A percentile compares a stretch with the other conserved stretches of the same genome.
Conservation (phyloP, 1,139 yeast species). For the Trichomonascaceae sp. region DNA sequence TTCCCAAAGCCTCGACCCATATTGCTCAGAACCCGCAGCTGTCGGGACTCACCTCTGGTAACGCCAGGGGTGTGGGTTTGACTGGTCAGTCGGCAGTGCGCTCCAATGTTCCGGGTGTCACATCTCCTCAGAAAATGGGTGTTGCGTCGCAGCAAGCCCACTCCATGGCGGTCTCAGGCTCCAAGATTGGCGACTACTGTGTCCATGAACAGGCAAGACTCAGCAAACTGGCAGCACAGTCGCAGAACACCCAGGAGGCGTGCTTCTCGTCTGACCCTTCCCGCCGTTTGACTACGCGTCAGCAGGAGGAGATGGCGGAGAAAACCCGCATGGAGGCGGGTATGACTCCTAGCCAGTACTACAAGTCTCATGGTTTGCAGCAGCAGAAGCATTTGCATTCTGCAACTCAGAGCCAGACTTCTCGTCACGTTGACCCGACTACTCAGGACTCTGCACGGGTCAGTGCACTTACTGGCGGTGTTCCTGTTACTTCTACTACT, state of each 20-base stretch:
- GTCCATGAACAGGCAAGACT: neutral
- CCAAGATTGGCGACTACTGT: no score
- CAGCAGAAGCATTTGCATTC: no score
- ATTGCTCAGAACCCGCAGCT: neutral
- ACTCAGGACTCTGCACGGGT: neutral
- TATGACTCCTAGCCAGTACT: no score
- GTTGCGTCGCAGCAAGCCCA: no score
- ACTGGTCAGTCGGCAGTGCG: neutral
- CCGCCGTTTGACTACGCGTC: neutral
- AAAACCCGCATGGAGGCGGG: neutral
- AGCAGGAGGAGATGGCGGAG: neutral
- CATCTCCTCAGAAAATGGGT: no score
- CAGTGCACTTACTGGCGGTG: neutral
- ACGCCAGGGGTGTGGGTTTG: neutral
- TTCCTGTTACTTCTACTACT: no score
- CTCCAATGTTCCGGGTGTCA: neutral
- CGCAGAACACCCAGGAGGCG: neutral
- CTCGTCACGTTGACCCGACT: neutral
- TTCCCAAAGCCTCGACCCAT: neutral
- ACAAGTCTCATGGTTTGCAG: no score
- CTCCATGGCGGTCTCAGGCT: no score
- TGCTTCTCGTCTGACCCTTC: neutral
- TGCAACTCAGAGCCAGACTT: neutral
- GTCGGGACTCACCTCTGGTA: neutral
- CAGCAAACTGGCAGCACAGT: neutral